Conservation (phyloP, 2,329 filamentous ascomycete genomes). For the Zarea fungicola region DNA sequence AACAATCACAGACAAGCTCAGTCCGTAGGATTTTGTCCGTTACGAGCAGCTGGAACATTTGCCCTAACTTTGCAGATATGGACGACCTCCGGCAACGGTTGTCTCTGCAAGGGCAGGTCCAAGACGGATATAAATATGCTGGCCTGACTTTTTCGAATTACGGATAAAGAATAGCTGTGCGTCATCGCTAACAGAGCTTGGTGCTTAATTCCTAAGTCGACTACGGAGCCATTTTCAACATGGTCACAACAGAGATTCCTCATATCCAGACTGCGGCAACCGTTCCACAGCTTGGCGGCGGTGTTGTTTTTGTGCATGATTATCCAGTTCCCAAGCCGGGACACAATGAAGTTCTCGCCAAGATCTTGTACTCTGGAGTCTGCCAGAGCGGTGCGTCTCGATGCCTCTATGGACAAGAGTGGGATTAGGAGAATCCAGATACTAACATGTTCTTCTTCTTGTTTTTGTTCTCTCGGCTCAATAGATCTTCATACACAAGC, state of each 20-base stretch:
- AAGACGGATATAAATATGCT: background rate
- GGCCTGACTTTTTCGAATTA: background rate
- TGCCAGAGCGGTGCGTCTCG: constrained; percentile 16
- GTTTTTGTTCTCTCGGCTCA: background rate
- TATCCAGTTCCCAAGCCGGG: constrained; percentile 17
- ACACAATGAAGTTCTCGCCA: constrained; percentile 17
- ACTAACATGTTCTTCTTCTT: background rate
- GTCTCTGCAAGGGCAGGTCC: too few relatives aligned
- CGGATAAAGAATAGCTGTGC: background rate
- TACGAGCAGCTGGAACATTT: too few relatives aligned
- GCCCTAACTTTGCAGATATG: too few relatives aligned
- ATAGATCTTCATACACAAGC: constrained; percentile 16
- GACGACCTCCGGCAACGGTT: too few relatives aligned
- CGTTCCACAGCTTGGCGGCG: constrained; percentile 16
- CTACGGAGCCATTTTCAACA: too few relatives aligned
- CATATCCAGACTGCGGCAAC: constrained; percentile 17
- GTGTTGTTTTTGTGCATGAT: constrained; percentile 16
- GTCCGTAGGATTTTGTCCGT: background rate
- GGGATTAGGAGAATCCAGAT: too few relatives aligned
- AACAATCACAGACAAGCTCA: background rate
- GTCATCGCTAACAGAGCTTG: too few relatives aligned
- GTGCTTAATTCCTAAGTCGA: too few relatives aligned
- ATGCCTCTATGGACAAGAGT: too few relatives aligned
- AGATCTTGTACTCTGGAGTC: constrained; percentile 17
- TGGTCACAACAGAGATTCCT: constrained; percentile 12